A percentile compares a stretch with the other conserved stretches of the same genome.
These are phyloP conservation scores for Polyporus tsugae DNA, from an alignment of 1,284 basidiomycete genomes.

Conservation along the genomic window DNA sequence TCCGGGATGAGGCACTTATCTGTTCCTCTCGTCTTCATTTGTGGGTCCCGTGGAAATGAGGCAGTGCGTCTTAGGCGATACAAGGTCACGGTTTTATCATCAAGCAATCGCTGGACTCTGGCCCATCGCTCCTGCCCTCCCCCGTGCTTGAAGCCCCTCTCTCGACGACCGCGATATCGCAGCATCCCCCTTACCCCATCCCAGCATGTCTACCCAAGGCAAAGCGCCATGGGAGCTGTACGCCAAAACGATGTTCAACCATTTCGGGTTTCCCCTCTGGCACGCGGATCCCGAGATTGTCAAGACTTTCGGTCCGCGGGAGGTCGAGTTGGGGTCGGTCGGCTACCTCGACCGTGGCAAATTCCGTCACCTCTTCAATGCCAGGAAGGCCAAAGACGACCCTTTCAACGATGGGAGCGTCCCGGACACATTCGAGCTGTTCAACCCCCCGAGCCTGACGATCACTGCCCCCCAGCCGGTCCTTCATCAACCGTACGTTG, in stretches of 20 bases:
- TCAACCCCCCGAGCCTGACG: background rate
- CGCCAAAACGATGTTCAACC: background rate
- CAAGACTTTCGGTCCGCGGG: background rate
- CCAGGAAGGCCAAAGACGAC: background rate
- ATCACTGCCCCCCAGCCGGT: background rate
- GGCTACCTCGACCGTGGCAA: slow-evolving; percentile 18
- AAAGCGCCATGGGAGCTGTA: background rate
- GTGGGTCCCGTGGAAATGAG: background rate
- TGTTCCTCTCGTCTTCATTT: background rate
- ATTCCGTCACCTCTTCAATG: slow-evolving; percentile 27
- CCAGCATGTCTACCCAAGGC: background rate
- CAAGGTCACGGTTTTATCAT: background rate
- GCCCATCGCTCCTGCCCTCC: background rate
- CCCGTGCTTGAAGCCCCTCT: background rate
- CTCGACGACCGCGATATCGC: background rate
- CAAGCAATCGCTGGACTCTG: background rate
- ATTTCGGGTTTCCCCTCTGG: background rate
- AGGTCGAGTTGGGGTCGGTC: slow-evolving; percentile 24
- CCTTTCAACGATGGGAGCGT: background rate
- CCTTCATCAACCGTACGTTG: background rate
- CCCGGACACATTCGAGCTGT: background rate
- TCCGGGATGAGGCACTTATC: too few species aligned
- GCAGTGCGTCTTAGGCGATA: slow-evolving; percentile 1
- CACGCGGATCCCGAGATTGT: background rate
- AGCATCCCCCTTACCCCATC: background rate